phyloP scores from a whole-genome alignment of 495 filamentous ascomycete species.

The Parathielavia appendiculata region DNA sequence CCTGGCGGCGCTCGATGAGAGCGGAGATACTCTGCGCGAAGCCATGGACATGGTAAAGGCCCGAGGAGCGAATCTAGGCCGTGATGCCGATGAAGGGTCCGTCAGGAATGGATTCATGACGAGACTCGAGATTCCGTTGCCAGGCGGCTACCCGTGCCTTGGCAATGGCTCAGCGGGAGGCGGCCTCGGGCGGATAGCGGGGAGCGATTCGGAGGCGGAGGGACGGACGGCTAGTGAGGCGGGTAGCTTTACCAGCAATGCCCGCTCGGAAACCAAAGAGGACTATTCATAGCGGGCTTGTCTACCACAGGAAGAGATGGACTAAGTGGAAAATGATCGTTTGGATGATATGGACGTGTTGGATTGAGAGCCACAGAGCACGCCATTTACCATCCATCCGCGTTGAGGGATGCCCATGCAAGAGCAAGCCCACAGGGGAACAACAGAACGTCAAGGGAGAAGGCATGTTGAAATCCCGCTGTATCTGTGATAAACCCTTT shows the following conservation, averaged over 20 bases:
- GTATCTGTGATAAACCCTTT: too few species aligned
- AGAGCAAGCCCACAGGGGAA: too few species aligned
- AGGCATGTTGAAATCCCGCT: too few species aligned
- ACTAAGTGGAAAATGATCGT: not conserved
- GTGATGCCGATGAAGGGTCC: constrained; percentile 31
- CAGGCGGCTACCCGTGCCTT: constrained; percentile 30
- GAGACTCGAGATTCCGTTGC: constrained; percentile 47
- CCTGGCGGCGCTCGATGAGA: constrained; percentile 83
- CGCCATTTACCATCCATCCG: not conserved
- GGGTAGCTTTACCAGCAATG: constrained; percentile 24
- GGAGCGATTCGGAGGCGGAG: constrained; percentile 31
- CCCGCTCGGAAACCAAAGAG: constrained; percentile 14
- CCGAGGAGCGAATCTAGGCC: constrained; percentile 33
- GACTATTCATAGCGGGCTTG: not conserved
- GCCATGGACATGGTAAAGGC: constrained; percentile 69
- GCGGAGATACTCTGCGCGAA: constrained; percentile 72
- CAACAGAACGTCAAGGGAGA: too few species aligned
- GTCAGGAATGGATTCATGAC: constrained; percentile 42
- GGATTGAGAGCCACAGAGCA: not conserved
- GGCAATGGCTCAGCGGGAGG: constrained; percentile 11
- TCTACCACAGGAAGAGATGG: not conserved
- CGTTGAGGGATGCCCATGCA: not conserved
- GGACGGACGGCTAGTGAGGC: constrained; percentile 29
- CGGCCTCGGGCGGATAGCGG: constrained; percentile 14
- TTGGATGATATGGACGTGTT: too few species aligned